Base-by-base conservation (phyloP, 306 rosid species). In the Inga oerstediana region DNA sequence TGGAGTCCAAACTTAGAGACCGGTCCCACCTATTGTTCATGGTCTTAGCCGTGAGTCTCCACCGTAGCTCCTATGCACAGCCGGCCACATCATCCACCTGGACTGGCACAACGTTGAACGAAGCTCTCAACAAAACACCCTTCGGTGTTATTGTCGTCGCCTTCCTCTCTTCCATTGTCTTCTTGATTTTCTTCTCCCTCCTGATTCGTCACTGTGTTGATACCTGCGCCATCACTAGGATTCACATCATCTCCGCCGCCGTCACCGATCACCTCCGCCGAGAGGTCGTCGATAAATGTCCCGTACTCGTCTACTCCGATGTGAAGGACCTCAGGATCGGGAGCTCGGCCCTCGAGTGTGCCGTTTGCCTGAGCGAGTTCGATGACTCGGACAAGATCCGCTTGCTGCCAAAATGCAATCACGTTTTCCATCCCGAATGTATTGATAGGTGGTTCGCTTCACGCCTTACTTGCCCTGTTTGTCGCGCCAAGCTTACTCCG, bases 301-400 rank as follows among this genome's bases (percentile, higher is more conserved):
- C 95, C 2, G 49, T 85, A 19, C 27, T 93, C 20, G 65, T 59
- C 2, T 90, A 87, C 78, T 89, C 97, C 3, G 74, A 79, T 2
- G 87, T 87, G 14, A 93, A 89, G 83, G 87, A 84, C 6, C 87
- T 83, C 46, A 77, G 78, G 45, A 83, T 88, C 45, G 93, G 92
- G 1, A 82, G 84, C 32, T 84, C 45, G 1, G 65, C 85, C 12
- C 80, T 86, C 2, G 92, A 90, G 22, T 92, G 93, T 44, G 93
- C 88, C 2, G 93, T 92, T 30, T 92, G 96, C 78, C 67, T 92
- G 48, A 61, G 49, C 80, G 91, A 92, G 85, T 92, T 90, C 62
- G 78, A 71, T 8, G 86, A 85, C 56, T 14, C 4, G 39, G 90
- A 91, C 37, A 87, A 84, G 24, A 86, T 91, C 48, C 85, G 88